Percentiles rank a stretch among this genome's conserved stretches.
Evolutionary conservation across 2,329 filamentous ascomycete species (phyloP).

Genomic region (Fusarium lyarnte): DNA sequence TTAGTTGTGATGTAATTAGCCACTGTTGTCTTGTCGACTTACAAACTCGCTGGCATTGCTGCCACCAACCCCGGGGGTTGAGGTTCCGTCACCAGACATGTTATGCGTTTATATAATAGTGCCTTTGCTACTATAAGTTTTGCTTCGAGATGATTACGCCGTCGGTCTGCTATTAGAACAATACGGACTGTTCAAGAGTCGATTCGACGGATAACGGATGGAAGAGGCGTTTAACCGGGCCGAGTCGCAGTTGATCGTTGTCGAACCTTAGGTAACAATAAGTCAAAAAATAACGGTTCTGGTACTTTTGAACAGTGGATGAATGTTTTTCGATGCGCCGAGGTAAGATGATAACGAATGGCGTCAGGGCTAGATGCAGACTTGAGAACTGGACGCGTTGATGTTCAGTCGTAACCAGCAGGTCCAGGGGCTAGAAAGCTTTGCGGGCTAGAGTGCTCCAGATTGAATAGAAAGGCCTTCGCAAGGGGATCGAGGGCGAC

Average conservation of each 20-base stretch:
- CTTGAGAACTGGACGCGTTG: constrained; percentile 21
- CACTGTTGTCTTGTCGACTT: constrained; percentile 54
- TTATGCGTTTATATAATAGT: constrained; percentile 1
- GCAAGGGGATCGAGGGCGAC: constrained; percentile 20
- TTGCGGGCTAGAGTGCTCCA: constrained; percentile 7
- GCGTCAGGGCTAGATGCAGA: constrained; percentile 13
- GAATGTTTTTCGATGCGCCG: constrained; percentile 15
- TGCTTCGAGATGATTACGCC: neutral
- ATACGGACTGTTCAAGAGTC: constrained; percentile 18
- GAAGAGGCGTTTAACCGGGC: constrained; percentile 30
- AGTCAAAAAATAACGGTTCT: neutral
- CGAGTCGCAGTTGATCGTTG: constrained; percentile 17
- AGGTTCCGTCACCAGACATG: constrained; percentile 50
- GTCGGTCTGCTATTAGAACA: neutral
- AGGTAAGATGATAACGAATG: constrained; percentile 7
- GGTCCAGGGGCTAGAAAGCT: constrained; percentile 14
- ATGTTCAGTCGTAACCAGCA: constrained; percentile 14
- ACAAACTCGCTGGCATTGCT: constrained; percentile 98
- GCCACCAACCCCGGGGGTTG: constrained; percentile 53
- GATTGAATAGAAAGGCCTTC: constrained; percentile 18
- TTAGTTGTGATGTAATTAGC: constrained; percentile 36
- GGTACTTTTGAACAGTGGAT: neutral
- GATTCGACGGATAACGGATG: constrained; percentile 15
- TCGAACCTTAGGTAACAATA: constrained; percentile 6
- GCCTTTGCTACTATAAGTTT: neutral